Conservation (phyloP, 805 yeast species). For the Kuraishia hungarica region DNA sequence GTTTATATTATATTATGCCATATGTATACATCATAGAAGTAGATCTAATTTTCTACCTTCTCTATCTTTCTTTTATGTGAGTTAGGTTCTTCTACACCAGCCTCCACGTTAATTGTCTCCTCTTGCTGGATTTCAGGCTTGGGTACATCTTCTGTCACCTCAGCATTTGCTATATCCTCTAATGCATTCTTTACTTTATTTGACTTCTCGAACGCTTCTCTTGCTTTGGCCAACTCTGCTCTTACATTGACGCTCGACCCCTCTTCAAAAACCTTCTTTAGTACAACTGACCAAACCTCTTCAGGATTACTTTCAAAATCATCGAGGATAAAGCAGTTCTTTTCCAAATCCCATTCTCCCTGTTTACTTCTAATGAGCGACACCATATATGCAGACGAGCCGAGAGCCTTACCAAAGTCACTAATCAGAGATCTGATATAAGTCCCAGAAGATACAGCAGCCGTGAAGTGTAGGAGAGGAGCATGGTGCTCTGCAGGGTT, state of each 20-base stretch:
- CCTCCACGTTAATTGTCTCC: slow-evolving; percentile 3
- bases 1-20: background rate
- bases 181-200: slow-evolving; percentile 3
- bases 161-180: background rate
- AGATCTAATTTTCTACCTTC: slow-evolving; percentile 2
- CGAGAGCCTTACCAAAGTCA: slow-evolving; percentile 78
- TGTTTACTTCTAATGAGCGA: slow-evolving; percentile 66
- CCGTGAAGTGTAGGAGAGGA: slow-evolving; percentile 63
- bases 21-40: background rate
- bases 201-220: slow-evolving; percentile 11
- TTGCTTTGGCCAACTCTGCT: slow-evolving; percentile 27
- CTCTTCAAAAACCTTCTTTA: slow-evolving; percentile 42
- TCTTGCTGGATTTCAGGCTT: slow-evolving; percentile 3
- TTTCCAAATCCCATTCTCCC: slow-evolving; percentile 75
- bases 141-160: background rate
- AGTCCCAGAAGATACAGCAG: slow-evolving; percentile 90
- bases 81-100: slow-evolving; percentile 1
- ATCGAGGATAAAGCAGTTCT: slow-evolving; percentile 55
- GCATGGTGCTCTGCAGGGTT: slow-evolving; percentile 38
- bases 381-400: slow-evolving; percentile 84
- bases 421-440: slow-evolving; percentile 85
- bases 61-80: slow-evolving; percentile 1
- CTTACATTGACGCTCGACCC: slow-evolving; percentile 30
- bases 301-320: slow-evolving; percentile 59
- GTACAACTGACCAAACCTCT: slow-evolving; percentile 61